phyloP scores from a whole-genome alignment of 1,284 basidiomycete species.

The Moesziomyces sp. region DNA sequence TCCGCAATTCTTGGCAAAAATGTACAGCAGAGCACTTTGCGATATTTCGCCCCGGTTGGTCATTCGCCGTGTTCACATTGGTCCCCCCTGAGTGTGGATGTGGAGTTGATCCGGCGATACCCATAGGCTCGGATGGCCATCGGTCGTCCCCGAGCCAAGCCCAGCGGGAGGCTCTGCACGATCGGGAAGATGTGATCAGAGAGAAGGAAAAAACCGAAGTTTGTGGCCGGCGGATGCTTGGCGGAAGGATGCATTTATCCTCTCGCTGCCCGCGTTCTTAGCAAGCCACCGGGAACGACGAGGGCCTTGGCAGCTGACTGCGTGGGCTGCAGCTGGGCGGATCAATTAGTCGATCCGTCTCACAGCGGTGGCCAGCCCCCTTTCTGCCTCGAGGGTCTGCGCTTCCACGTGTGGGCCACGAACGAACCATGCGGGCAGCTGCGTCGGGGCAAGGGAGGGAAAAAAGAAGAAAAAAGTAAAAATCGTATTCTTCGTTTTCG shows the following conservation, averaged over 20 bases:
- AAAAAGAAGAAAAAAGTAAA: not conserved
- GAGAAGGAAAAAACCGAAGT: not conserved
- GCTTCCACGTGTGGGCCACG: not conserved
- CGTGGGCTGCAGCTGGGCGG: not conserved
- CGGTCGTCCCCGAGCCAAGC: too few species aligned
- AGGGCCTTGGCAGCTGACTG: not conserved
- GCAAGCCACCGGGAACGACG: not conserved
- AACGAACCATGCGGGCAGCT: not conserved
- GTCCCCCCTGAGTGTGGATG: not conserved
- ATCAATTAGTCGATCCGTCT: not conserved
- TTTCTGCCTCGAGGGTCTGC: not conserved
- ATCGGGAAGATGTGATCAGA: not conserved
- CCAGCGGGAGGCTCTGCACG: not conserved
- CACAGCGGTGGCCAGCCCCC: not conserved
- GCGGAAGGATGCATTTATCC: constrained; percentile 10
- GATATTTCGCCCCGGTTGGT: not conserved
- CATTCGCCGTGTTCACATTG: too few species aligned
- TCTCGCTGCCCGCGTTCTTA: constrained; percentile 1
- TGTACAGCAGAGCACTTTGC: not conserved
- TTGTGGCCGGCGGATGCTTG: not conserved
- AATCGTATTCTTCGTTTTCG: not conserved
- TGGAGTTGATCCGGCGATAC: not conserved
- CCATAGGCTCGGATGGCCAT: too few species aligned
- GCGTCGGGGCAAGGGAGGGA: not conserved
- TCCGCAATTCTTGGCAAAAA: not conserved